Base-by-base conservation (phyloP, 805 yeast species). In the Helenozyma rhizophorensis region DNA sequence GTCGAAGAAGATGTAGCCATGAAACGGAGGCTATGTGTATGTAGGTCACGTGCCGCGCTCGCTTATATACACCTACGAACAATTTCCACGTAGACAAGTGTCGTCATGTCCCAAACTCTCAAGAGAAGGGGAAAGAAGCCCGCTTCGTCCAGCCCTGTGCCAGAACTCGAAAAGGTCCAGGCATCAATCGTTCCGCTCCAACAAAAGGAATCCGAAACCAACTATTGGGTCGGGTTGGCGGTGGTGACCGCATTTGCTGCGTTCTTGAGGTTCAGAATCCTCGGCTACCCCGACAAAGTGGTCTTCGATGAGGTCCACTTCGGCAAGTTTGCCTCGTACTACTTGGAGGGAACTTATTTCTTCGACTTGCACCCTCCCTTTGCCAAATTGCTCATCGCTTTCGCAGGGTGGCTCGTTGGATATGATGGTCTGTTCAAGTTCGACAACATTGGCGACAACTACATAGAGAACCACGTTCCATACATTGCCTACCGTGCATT, bases 291-390 rank as follows among this genome's bases (percentile, higher is more conserved):
- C 3, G 68, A 70, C 40, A 81, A 80, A 54, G 94, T 84, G 37
- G 93, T 84, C 3, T 84, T 84, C 48, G 95, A 84, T 60, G 94
- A 84, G 54, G 93, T 83, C 14, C 94, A 84, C 57, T 84, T 84
- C 50, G 95, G 95, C 23, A 83, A 83, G 50, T 83, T 83, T 56
- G 90, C 90, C 6, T 76, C 87, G 2, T 82, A 83, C 60, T 90
- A 90, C 59, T 63, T 90, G 39, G 84, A 90, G 59, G 73, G 96
- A 42, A 83, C 96, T 0, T 93, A 85, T 59, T 93, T 87, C 59
- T 93, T 93, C 53, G 99, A 93, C 62, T 78, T 93, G 32, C 99
- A 93, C 62, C 99, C 99, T 8, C 99, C 99, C 14, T 86, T 93
- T 60, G 98, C 96, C 34, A 93, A 93, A 58, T 70, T 93, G 56